Evolutionary conservation across 129 eudicot species (phyloP).

Genomic region (Arctium lappa): DNA sequence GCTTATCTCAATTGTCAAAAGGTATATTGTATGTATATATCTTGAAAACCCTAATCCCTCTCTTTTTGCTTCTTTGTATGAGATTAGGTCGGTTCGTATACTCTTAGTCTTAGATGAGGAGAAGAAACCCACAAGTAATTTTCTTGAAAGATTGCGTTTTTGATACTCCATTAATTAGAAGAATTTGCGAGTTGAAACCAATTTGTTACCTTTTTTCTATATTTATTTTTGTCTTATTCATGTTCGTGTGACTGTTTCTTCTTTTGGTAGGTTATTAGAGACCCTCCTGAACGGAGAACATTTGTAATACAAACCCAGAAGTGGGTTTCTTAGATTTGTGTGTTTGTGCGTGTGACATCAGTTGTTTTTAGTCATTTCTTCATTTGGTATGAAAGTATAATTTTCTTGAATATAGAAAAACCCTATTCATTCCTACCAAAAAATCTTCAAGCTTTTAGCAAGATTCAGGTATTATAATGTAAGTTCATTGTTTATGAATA

Average conservation of each 20-base stretch:
- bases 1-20: constrained; percentile 77
- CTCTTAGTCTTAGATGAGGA: neutral
- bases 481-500: neutral
- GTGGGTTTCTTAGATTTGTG: constrained; percentile 14
- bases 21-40: neutral
- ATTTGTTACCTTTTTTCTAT: neutral
- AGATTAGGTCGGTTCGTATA: neutral
- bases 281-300: constrained; percentile 15
- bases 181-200: neutral
- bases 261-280: constrained; percentile 2
- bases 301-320: neutral
- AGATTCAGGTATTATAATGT: neutral
- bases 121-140: constrained; percentile 1
- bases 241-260: constrained; percentile 17
- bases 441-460: neutral
- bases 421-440: constrained; percentile 4
- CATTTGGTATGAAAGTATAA: constrained; percentile 22
- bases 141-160: neutral
- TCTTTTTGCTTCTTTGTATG: neutral
- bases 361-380: constrained; percentile 39
- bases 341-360: constrained; percentile 27
- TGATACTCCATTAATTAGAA: no score
- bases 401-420: neutral
- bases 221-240: neutral
- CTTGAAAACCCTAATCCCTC: constrained; percentile 19